Evolutionary conservation across 2,329 filamentous ascomycete genomes (phyloP).

Genomic region (Cladophialophora chaetospira): DNA sequence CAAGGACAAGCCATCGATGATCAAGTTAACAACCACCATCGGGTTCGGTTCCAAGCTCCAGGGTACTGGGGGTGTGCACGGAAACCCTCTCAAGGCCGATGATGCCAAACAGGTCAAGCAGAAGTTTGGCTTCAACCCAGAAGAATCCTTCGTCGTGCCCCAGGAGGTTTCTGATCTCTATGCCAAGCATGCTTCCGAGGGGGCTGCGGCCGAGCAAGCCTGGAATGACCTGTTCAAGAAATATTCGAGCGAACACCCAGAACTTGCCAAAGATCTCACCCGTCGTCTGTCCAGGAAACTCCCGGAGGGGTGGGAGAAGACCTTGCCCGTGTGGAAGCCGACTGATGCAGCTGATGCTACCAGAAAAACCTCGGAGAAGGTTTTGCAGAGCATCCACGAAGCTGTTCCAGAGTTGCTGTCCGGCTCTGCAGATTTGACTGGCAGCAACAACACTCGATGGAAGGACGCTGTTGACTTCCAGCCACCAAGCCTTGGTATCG

Average conservation of each 20-base stretch:
- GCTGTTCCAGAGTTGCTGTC: slow-evolving; percentile 87
- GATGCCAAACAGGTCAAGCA: slow-evolving; percentile 92
- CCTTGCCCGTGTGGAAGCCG: slow-evolving; percentile 85
- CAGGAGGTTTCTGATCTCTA: slow-evolving; percentile 93
- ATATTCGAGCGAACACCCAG: slow-evolving; percentile 76
- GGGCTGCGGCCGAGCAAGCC: slow-evolving; percentile 86
- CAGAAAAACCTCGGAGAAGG: slow-evolving; percentile 93
- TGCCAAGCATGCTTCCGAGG: slow-evolving; percentile 78
- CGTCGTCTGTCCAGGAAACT: slow-evolving; percentile 82
- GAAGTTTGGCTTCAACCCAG: slow-evolving; percentile 94
- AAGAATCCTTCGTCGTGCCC: slow-evolving; percentile 88
- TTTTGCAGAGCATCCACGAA: slow-evolving; percentile 83
- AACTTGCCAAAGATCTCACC: slow-evolving; percentile 76
- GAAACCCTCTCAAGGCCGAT: slow-evolving; percentile 90
- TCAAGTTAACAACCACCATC: slow-evolving; percentile 96
- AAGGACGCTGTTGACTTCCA: slow-evolving; percentile 98
- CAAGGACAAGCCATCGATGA: slow-evolving; percentile 94
- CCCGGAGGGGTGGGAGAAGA: slow-evolving; percentile 95
- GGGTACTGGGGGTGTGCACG: slow-evolving; percentile 95
- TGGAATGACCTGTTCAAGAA: slow-evolving; percentile 93
- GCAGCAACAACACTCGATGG: slow-evolving; percentile 98
- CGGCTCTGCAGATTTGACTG: slow-evolving; percentile 95
- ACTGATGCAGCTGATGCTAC: slow-evolving; percentile 82
- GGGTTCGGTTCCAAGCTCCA: slow-evolving; percentile 91
- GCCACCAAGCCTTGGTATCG: slow-evolving; percentile 79